Percentiles rank a stretch among this genome's conserved stretches.
phyloP scores from a whole-genome alignment of 2,329 filamentous ascomycete genomes.

The Aschersonia sp. region DNA sequence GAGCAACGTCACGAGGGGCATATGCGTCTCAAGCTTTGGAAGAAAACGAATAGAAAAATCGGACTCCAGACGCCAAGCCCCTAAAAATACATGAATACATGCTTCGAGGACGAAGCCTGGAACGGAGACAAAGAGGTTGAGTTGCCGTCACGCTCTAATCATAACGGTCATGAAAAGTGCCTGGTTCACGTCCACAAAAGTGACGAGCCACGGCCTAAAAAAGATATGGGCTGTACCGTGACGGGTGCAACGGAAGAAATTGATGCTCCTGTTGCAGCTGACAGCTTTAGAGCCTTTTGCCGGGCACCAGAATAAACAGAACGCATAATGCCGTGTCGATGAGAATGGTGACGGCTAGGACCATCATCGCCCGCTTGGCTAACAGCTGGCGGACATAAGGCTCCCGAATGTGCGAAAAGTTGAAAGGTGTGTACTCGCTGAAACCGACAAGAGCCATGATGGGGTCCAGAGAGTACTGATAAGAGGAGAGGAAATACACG shows the following conservation, averaged over 20 bases:
- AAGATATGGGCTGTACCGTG: too few species aligned
- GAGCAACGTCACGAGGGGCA: too few species aligned
- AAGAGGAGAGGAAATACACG: conserved; percentile 76
- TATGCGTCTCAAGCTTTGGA: too few species aligned
- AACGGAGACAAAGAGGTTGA: too few species aligned
- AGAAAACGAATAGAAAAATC: too few species aligned
- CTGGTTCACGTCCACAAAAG: too few species aligned
- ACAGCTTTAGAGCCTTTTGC: conserved; percentile 50
- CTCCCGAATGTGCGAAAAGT: conserved; percentile 76
- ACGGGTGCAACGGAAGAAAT: too few species aligned
- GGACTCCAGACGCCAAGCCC: too few species aligned
- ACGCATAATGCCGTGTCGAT: conserved; percentile 72
- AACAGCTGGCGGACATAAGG: conserved; percentile 81
- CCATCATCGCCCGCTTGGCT: conserved; percentile 68
- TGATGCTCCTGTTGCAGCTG: too few species aligned
- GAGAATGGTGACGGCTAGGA: conserved; percentile 58
- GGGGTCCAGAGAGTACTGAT: conserved; percentile 92
- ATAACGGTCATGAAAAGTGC: not conserved
- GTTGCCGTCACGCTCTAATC: not conserved
- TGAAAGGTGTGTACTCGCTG: conserved; percentile 95
- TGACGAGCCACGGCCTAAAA: too few species aligned
- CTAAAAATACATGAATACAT: too few species aligned
- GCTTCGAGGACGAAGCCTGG: too few species aligned
- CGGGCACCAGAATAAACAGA: conserved; percentile 89
- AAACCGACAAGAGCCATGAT: conserved; percentile 75